Evolutionary conservation across 805 yeast species (phyloP).

Genomic region (Kodamaea kaohsiungensis): DNA sequence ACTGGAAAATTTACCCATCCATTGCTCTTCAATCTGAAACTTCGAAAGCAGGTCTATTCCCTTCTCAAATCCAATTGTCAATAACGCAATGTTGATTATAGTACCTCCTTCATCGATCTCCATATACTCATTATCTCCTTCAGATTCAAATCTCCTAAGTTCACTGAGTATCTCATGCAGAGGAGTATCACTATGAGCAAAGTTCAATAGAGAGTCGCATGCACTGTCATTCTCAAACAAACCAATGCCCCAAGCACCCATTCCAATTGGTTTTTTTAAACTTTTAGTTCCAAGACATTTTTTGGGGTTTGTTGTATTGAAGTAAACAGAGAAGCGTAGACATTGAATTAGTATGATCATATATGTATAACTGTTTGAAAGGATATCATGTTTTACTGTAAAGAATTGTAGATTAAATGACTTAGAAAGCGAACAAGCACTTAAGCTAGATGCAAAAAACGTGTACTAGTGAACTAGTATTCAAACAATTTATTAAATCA

Average conservation of each 20-base stretch:
- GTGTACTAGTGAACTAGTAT: no score
- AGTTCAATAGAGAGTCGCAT: neutral
- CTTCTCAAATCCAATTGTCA: neutral
- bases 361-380: no score
- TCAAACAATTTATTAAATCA: no score
- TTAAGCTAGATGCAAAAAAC: no score
- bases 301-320: no score
- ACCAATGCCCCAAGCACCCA: slow-evolving; percentile 8
- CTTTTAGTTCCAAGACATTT: neutral
- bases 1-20: neutral
- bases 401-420: no score
- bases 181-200: neutral
- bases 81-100: neutral
- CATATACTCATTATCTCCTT: neutral
- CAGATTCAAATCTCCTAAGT: neutral
- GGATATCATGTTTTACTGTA: no score
- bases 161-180: neutral
- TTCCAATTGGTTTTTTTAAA: neutral
- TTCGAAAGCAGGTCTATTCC: neutral
- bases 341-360: no score
- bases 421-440: no score
- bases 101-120: neutral
- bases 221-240: slow-evolving; percentile 5
- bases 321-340: no score
- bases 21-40: neutral